These are phyloP conservation scores for Schizonepeta tenuifolia DNA, from an alignment of 257 asterid species.

Conservation along the genomic window DNA sequence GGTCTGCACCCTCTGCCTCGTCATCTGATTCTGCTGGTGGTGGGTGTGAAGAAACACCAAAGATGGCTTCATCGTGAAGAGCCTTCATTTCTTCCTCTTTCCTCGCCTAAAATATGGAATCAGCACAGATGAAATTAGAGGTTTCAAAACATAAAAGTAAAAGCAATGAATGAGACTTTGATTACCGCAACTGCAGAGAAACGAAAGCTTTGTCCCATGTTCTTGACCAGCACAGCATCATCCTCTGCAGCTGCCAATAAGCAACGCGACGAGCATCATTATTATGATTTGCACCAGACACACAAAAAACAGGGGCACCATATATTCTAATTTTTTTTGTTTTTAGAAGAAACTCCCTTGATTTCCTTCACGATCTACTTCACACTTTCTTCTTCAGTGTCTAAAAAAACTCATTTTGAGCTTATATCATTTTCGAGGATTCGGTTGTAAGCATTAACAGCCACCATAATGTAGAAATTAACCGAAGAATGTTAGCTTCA, in stretches of 20 bases:
- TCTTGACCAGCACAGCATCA: conserved; percentile 74
- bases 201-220: conserved; percentile 88
- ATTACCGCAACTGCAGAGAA: conserved; percentile 75
- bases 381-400: neutral
- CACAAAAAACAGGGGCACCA: neutral
- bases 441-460: neutral
- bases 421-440: neutral
- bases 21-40: conserved; percentile 42
- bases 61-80: conserved; percentile 86
- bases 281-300: neutral
- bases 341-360: neutral
- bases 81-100: conserved; percentile 70
- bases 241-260: conserved; percentile 75
- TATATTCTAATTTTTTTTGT: neutral
- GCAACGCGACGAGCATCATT: neutral
- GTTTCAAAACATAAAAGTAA: neutral
- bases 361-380: conserved; percentile 13
- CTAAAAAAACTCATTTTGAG: neutral
- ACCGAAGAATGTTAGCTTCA: conserved; percentile 22
- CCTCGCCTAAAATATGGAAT: conserved; percentile 51
- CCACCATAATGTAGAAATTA: neutral
- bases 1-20: conserved; percentile 40
- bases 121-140: neutral
- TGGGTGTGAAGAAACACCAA: conserved; percentile 64
- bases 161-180: neutral